Base-by-base conservation (phyloP, 768 basidiomycete species). In the Lactarius pseudohatsudake region DNA sequence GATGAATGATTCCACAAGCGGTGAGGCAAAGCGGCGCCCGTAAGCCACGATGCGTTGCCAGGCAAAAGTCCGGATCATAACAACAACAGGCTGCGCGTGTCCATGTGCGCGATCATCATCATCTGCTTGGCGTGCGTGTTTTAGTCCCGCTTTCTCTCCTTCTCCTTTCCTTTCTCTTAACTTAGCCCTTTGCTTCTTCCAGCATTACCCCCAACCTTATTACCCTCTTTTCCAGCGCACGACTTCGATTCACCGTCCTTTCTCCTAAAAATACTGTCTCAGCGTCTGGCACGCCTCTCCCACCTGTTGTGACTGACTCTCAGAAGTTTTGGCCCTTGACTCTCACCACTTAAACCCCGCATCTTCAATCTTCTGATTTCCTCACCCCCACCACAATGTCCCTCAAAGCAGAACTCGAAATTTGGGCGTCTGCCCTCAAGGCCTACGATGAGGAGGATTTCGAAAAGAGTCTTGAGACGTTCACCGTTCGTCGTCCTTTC, bases 381-480 rank as follows among this genome's bases (percentile, higher is more conserved):
- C 34, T 40, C 18, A 40, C 22, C 50, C 56, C 16, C 54, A 41
- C 9, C 34, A 36, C 45, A 57, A 79, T 79, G 79, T 79, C 79
- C 60, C 78, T 79, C 75, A 79, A 79, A 67, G 79, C 80, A 16
- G 84, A 86, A 81, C 85, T 98, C 53, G 91, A 95, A 75, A 87
- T 83, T 2, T 96, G 94, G 94, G 86, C 87, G 16, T 81, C 90
- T 45, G 96, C 96, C 65, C 86, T 98, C 75, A 84, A 87, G 72
- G 90, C 94, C 4, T 97, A 96, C 77, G 94, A 96, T 70, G 86
- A 85, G 8, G 83, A 91, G 72, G 88, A 96, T 74, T 95, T 91
- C 74, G 86, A 87, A 60, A 83, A 82, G 67, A 80, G 92, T 38
- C 80, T 98, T 56, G 81, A 87, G 60, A 81, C 89, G 36, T 97